These are phyloP conservation scores for Rubia peregrina DNA, from an alignment of 305 asterid genomes.

Conservation along the genomic window DNA sequence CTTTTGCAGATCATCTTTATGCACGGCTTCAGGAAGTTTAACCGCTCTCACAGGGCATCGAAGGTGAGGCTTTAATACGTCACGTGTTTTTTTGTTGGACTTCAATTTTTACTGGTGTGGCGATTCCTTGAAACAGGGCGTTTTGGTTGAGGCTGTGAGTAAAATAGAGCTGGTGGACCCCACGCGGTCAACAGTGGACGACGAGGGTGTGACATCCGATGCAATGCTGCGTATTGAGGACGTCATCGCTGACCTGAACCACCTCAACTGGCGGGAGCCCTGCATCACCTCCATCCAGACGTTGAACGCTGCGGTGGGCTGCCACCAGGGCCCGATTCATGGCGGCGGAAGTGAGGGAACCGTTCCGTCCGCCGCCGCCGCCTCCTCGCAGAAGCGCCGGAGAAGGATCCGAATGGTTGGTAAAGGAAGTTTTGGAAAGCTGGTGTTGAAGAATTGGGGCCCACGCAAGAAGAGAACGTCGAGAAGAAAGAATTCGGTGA, in stretches of 20 bases:
- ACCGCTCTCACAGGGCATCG: conserved; percentile 25
- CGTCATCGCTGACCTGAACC: conserved; percentile 42
- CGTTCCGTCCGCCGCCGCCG: no score
- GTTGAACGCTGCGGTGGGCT: conserved; percentile 21
- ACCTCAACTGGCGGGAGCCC: conserved; percentile 66
- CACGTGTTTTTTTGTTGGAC: not conserved
- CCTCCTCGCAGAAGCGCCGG: not conserved
- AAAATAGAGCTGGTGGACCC: conserved; percentile 48
- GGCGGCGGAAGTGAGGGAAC: no score
- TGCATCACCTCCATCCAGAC: conserved; percentile 55
- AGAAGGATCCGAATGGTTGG: not conserved
- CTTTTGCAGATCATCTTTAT: conserved; percentile 42
- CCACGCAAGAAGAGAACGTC: not conserved
- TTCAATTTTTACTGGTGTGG: not conserved
- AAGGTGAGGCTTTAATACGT: not conserved
- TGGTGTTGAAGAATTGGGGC: not conserved
- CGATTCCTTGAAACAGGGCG: conserved; percentile 25
- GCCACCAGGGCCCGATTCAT: no score
- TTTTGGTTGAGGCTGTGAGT: conserved; percentile 33
- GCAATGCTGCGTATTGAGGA: conserved; percentile 38
- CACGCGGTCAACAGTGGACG: conserved; percentile 47
- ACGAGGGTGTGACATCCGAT: conserved; percentile 35
- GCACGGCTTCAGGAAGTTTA: conserved; percentile 47
- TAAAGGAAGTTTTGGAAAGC: not conserved
- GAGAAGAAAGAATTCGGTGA: not conserved